A percentile compares a stretch with the other conserved stretches of the same genome.
phyloP scores from a whole-genome alignment of 2,329 filamentous ascomycete species.

The Cladophialophora yegresii region DNA sequence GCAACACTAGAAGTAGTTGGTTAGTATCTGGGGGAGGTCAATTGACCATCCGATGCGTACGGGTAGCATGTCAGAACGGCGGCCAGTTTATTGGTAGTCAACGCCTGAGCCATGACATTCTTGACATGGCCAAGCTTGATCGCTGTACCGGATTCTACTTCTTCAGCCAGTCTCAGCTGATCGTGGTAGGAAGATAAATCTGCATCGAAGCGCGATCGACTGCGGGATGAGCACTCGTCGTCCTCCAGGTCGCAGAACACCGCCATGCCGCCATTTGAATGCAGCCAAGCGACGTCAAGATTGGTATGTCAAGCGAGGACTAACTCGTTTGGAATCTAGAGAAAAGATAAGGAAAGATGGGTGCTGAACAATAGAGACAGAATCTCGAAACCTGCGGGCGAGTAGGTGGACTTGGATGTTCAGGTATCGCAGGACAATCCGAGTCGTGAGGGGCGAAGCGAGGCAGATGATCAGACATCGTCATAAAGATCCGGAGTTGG shows the following conservation, averaged over 20 bases:
- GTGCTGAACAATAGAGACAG: neutral
- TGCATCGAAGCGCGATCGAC: constrained; percentile 32
- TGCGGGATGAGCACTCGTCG: constrained; percentile 38
- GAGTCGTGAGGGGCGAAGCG: neutral
- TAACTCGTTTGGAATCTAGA: neutral
- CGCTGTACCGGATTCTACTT: constrained; percentile 7
- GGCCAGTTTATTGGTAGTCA: constrained; percentile 39
- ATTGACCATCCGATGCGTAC: constrained; percentile 40
- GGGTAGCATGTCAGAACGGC: constrained; percentile 53
- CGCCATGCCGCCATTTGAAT: constrained; percentile 45
- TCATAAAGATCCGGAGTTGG: neutral
- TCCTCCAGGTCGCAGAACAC: constrained; percentile 52
- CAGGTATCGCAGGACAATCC: neutral
- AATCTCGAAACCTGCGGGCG: neutral
- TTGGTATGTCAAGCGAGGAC: neutral
- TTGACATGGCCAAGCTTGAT: neutral
- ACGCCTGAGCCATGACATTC: constrained; percentile 4
- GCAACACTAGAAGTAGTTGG: constrained; percentile 63
- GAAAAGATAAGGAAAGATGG: neutral
- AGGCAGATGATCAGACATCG: neutral
- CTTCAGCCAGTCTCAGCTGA: constrained; percentile 20
- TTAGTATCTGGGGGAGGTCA: constrained; percentile 33
- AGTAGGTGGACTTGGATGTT: neutral
- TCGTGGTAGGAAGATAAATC: constrained; percentile 14
- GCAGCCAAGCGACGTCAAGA: constrained; percentile 8